These are phyloP conservation scores for Dioszegia crocea DNA, from an alignment of 768 basidiomycete species.

Conservation along the genomic window DNA sequence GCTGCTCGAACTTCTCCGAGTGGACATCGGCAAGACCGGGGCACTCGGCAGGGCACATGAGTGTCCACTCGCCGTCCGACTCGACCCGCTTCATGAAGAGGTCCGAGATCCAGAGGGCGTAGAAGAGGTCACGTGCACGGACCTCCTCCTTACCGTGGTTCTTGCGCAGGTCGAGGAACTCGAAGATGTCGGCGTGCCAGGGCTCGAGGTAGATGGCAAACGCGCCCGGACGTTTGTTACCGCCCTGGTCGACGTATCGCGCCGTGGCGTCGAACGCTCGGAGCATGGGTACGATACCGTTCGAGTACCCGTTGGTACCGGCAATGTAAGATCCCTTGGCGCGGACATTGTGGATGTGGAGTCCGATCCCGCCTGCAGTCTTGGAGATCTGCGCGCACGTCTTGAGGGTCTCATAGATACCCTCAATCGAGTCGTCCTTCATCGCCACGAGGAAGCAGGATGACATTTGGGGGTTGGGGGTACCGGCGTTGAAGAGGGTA, in stretches of 20 bases:
- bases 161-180: slow-evolving; percentile 95
- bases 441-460: slow-evolving; percentile 97
- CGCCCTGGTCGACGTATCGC: slow-evolving; percentile 97
- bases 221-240: slow-evolving; percentile 97
- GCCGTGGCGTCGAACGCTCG: slow-evolving; percentile 97
- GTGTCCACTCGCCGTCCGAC: slow-evolving; percentile 78
- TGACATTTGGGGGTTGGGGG: slow-evolving; percentile 84
- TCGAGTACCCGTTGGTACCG: slow-evolving; percentile 97
- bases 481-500: slow-evolving; percentile 94
- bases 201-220: slow-evolving; percentile 97
- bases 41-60: slow-evolving; percentile 97
- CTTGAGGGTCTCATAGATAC: slow-evolving; percentile 98
- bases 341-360: slow-evolving; percentile 93
- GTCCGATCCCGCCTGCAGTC: slow-evolving; percentile 95
- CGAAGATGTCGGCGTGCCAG: slow-evolving; percentile 96
- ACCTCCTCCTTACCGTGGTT: slow-evolving; percentile 98
- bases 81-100: slow-evolving; percentile 99
- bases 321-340: slow-evolving; percentile 94
- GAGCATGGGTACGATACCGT: slow-evolving; percentile 98
- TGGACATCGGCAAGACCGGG: slow-evolving; percentile 82
- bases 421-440: slow-evolving; percentile 98
- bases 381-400: slow-evolving; percentile 99
- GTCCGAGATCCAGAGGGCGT: slow-evolving; percentile 95
- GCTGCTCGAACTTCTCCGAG: slow-evolving; percentile 75
- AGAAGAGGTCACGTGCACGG: slow-evolving; percentile 94